Percentiles rank a stretch among this genome's conserved stretches.
These are phyloP conservation scores for Pachyrhizus erosus DNA, from an alignment of 306 rosid species.

Conservation along the genomic window DNA sequence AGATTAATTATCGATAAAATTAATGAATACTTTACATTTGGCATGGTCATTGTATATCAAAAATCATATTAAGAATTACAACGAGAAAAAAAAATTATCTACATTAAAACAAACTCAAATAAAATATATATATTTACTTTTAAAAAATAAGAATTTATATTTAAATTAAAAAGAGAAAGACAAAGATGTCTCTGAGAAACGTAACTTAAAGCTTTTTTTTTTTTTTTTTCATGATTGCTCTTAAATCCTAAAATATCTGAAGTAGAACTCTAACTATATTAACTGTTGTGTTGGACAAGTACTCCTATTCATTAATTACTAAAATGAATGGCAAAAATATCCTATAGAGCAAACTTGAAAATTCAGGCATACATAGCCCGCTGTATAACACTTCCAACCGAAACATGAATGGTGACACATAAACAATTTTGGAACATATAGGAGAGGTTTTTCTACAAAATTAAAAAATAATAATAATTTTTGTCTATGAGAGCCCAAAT, in stretches of 20 bases:
- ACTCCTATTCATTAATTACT: not conserved
- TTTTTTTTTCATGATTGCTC: too few species aligned
- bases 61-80: too few species aligned
- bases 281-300: not conserved
- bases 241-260: not conserved
- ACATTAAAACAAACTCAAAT: too few species aligned
- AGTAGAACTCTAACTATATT: not conserved
- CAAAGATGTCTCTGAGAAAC: too few species aligned
- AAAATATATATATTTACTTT: too few species aligned
- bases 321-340: conserved; percentile 38
- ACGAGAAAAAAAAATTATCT: too few species aligned
- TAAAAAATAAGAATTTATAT: too few species aligned
- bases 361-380: conserved; percentile 1
- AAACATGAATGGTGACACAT: conserved; percentile 19
- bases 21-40: too few species aligned
- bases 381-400: conserved; percentile 22
- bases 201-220: too few species aligned
- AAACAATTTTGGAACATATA: conserved; percentile 36
- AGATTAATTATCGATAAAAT: too few species aligned
- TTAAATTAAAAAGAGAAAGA: too few species aligned
- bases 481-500: not conserved
- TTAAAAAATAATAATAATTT: not conserved
- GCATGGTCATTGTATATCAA: too few species aligned
- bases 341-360: not conserved
- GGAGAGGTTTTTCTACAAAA: not conserved